Evolutionary conservation across 2,329 filamentous ascomycete species (phyloP), one percentile per base, ranked within the genome.

Genomic region (Microdochium trichocladiopsis): DNA sequence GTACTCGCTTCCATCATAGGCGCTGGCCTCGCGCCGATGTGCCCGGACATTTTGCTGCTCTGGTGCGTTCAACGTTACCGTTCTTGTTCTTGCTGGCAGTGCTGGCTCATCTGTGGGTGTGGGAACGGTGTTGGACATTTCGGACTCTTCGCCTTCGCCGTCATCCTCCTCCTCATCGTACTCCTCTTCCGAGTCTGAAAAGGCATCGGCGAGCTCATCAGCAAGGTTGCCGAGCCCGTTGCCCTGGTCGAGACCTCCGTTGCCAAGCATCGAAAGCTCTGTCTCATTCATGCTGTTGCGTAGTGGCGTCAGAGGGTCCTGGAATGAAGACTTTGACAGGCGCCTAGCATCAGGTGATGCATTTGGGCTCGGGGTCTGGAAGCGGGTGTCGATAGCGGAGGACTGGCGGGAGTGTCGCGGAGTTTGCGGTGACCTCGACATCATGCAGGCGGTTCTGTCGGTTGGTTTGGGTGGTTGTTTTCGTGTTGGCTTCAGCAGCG

Each of bases 171-270:
- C 73, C 31, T 78, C 76, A 21, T 77, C 78, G n/a, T 73, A 76
- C 37, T 84, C 82, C 41, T 82, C 83, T 52, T 80, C 82, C 9
- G 83, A 86, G 31, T 83, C 83, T 45, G 80, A 83, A 66, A 87
- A 82, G 3, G 85, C 84, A 62, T 88, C 87, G 1, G 86, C 89
- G 48, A 94, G 73, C 68, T 94, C 89, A 67, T 93, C 89, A 2
- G 89, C 89, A 49, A 94, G 69, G 60, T 90, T 92, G 28, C 88
- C 89, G 56, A 90, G 73, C 9, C 86, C 85, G 55, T 82, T 82
- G 49, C 71, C 72, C 2, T 66, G 65, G 23, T 67, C 70, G 47
- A 67, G 67, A 36, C 68, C 75, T 2, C 60, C 55, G n/a, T 57
- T 65, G 53, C 69, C 67, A 48, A 78, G 72, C n/a, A 72, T 66